A percentile compares a stretch with the other conserved stretches of the same genome.
Evolutionary conservation across 192 early-diverging fungal genomes (phyloP).

Genomic region (Neocallimastix lanati): DNA sequence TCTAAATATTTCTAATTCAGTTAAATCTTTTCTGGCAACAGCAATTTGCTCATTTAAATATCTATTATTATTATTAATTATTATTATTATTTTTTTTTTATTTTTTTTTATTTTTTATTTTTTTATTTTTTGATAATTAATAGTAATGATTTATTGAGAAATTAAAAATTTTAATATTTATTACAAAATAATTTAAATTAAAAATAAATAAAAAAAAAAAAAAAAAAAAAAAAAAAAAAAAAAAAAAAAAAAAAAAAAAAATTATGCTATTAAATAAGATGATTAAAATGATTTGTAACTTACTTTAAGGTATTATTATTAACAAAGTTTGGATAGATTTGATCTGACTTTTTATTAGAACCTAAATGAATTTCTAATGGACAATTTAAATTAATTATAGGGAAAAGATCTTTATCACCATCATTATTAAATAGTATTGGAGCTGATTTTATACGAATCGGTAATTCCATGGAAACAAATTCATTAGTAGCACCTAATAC

Average conservation of each 20-base stretch:
- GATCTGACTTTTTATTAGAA: not conserved
- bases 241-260: no score
- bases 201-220: no score
- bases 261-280: no score
- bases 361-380: not conserved
- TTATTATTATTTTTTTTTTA: no score
- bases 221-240: no score
- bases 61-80: not conserved
- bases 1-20: not conserved
- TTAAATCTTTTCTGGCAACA: not conserved
- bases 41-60: not conserved
- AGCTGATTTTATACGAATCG: not conserved
- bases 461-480: slow-evolving; percentile 21
- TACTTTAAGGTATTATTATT: not conserved
- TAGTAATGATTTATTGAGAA: no score
- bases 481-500: slow-evolving; percentile 29
- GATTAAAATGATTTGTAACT: no score
- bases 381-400: not conserved
- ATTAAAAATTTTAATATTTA: no score
- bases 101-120: no score
- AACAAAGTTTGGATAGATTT: not conserved
- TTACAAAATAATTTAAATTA: no score
- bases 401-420: not conserved
- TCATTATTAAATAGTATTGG: not conserved
- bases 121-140: no score